Conservation (phyloP, 2,329 filamentous ascomycete species). For the Epicoccum nigrum region DNA sequence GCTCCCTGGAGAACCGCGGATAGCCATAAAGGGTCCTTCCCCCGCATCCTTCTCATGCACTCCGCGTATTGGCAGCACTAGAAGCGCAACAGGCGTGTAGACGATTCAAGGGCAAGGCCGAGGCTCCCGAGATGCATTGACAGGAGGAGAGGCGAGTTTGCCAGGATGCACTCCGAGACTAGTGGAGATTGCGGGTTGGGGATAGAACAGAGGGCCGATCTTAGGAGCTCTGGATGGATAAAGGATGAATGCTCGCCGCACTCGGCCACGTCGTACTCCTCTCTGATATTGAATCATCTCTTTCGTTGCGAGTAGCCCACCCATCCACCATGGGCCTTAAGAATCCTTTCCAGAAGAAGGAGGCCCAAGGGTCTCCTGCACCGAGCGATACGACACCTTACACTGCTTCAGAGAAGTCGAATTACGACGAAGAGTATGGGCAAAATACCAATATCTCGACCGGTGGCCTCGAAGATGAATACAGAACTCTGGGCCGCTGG, state of each 20-base stretch:
- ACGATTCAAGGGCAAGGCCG: conserved; percentile 4
- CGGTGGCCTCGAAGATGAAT: conserved; percentile 26
- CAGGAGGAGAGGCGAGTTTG: conserved; percentile 23
- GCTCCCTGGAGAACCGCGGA: conserved; percentile 21
- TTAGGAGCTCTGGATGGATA: conserved; percentile 32
- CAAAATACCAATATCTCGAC: conserved; percentile 34
- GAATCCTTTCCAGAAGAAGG: conserved; percentile 31
- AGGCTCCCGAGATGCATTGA: conserved; percentile 21
- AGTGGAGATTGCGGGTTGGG: conserved; percentile 29
- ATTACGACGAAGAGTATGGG: conserved; percentile 29
- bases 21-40: conserved; percentile 27
- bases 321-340: conserved; percentile 33
- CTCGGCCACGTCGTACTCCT: conserved; percentile 11
- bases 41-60: conserved; percentile 31
- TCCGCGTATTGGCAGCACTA: conserved; percentile 24
- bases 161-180: conserved; percentile 33
- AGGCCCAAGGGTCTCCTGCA: conserved; percentile 18
- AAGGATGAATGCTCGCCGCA: conserved; percentile 23
- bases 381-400: conserved; percentile 22
- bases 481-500: conserved; percentile 37
- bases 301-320: background rate
- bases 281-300: conserved; percentile 3
- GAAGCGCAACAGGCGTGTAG: conserved; percentile 11
- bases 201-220: conserved; percentile 32
- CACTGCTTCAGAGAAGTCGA: conserved; percentile 26